These are phyloP conservation scores for Fusarium sambucinum DNA, from an alignment of 2,329 filamentous ascomycete species.

Conservation along the genomic window DNA sequence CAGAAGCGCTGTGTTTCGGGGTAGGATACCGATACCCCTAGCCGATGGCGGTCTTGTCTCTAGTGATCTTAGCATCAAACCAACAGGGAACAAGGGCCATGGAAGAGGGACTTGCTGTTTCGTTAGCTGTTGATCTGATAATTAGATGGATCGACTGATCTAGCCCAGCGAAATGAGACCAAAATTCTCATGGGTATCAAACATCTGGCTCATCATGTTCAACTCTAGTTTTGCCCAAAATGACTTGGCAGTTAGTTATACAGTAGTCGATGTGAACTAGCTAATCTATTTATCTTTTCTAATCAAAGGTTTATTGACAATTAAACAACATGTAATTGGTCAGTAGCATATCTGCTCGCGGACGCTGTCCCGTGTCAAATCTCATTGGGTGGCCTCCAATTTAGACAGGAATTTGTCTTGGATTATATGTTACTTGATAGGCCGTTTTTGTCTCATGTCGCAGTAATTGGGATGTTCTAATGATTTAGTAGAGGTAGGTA, in stretches of 20 bases:
- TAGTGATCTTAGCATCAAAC: constrained; percentile 38
- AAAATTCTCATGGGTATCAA: neutral
- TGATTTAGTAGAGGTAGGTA: neutral
- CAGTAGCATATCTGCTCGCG: constrained; percentile 2
- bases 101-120: constrained; percentile 13
- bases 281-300: neutral
- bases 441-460: neutral
- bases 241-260: neutral
- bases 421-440: constrained; percentile 4
- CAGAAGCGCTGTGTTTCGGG: constrained; percentile 45
- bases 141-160: constrained; percentile 3
- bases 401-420: constrained; percentile 19
- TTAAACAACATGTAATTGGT: constrained; percentile 31
- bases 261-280: neutral
- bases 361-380: constrained; percentile 1
- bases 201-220: neutral
- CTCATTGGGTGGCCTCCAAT: constrained; percentile 12
- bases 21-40: constrained; percentile 42
- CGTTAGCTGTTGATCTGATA: constrained; percentile 10
- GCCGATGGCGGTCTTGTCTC: constrained; percentile 42
- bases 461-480: neutral
- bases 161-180: neutral
- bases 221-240: neutral
- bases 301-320: neutral
- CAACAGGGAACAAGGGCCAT: constrained; percentile 42